phyloP scores from a whole-genome alignment of 352 stramenopile genomes.

The Globisporangium recalcitrans region DNA sequence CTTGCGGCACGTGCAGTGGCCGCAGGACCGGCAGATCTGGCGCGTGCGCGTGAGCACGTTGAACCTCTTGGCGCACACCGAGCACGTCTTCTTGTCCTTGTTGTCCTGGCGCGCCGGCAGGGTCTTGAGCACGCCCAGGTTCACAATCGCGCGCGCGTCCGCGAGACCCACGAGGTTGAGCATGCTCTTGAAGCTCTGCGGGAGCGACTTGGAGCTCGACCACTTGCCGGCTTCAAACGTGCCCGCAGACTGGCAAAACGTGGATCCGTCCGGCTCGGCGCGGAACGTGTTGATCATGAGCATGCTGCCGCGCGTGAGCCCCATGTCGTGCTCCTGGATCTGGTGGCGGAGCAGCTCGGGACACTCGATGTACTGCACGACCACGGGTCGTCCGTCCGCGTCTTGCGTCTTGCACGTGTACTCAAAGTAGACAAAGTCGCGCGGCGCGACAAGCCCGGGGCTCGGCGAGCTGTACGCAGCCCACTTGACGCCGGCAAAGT shows the following conservation, averaged over 20 bases:
- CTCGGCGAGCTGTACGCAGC: constrained; percentile 25
- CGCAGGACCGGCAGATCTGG: constrained; percentile 15
- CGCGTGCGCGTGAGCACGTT: constrained; percentile 20
- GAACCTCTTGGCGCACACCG: constrained; percentile 27
- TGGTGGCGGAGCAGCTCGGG: constrained; percentile 19
- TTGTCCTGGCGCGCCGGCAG: neutral
- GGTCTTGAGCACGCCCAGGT: constrained; percentile 12
- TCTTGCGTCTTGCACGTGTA: constrained; percentile 29
- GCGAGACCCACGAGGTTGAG: constrained; percentile 11
- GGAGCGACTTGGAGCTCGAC: neutral
- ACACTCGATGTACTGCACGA: constrained; percentile 19
- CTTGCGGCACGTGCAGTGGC: constrained; percentile 17
- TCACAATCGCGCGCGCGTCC: constrained; percentile 13
- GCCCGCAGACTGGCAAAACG: constrained; percentile 9
- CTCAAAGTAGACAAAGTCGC: constrained; percentile 41
- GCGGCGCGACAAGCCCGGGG: constrained; percentile 23
- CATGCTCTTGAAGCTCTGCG: constrained; percentile 1
- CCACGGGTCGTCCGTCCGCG: constrained; percentile 24
- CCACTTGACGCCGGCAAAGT: constrained; percentile 49
- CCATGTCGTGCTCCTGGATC: constrained; percentile 34
- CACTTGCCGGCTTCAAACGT: neutral
- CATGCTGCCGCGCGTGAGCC: constrained; percentile 11
- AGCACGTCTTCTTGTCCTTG: constrained; percentile 16
- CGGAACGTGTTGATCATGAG: constrained; percentile 16
- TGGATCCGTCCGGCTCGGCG: neutral